Evolutionary conservation across 2,329 filamentous ascomycete species (phyloP).

Genomic region (Teratosphaeria zuluensis): DNA sequence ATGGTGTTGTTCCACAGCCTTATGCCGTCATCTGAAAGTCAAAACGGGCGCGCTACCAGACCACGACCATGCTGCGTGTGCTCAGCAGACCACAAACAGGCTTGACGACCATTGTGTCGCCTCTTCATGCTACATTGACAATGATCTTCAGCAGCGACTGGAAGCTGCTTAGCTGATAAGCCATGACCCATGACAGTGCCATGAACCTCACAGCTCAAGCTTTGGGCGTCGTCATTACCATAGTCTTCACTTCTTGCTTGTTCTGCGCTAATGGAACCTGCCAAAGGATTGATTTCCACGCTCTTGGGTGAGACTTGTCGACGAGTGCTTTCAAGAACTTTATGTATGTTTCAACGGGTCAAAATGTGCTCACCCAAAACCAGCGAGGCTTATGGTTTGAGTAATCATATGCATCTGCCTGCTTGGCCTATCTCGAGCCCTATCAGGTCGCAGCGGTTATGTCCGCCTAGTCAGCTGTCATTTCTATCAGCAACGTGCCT

Average conservation of each 20-base stretch:
- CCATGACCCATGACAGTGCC: not conserved
- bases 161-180: not conserved
- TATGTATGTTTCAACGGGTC: too few relatives aligned
- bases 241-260: too few relatives aligned
- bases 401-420: not conserved
- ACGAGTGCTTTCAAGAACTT: too few relatives aligned
- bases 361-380: not conserved
- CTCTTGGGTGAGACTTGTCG: too few relatives aligned
- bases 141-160: not conserved
- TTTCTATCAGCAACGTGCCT: not conserved
- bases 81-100: not conserved
- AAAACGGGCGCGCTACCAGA: not conserved
- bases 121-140: not conserved
- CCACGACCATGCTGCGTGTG: not conserved
- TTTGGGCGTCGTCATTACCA: too few relatives aligned
- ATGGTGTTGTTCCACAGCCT: not conserved
- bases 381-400: not conserved
- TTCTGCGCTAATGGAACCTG: too few relatives aligned
- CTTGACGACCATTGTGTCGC: not conserved
- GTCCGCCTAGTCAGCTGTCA: not conserved
- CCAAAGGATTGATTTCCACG: too few relatives aligned
- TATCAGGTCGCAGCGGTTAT: not conserved
- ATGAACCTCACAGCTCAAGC: too few relatives aligned
- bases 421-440: not conserved
- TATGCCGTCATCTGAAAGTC: not conserved